A percentile compares a stretch with the other conserved stretches of the same genome.
phyloP scores from a whole-genome alignment of 2,329 filamentous ascomycete genomes.

The Ophiostoma sp. region DNA sequence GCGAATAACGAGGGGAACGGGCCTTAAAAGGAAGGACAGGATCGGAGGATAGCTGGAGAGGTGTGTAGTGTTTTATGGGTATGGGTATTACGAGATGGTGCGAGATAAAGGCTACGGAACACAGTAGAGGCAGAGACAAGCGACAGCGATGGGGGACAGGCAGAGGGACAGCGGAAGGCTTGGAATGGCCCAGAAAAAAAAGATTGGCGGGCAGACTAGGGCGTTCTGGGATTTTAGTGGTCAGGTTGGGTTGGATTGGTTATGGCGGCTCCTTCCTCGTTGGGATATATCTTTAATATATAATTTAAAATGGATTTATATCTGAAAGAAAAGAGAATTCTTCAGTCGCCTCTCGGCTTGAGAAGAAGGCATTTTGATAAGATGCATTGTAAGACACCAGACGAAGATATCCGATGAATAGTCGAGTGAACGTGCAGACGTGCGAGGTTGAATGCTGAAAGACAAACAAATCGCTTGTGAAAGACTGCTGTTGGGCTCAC shows the following conservation, averaged over 20 bases:
- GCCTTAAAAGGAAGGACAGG: slow-evolving; percentile 1
- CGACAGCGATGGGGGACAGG: neutral
- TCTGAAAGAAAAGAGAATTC: neutral
- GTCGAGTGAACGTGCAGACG: too few relatives aligned
- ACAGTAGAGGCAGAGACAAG: neutral
- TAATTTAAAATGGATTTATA: neutral
- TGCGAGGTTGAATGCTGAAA: neutral
- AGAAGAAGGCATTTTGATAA: too few relatives aligned
- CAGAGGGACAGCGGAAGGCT: neutral
- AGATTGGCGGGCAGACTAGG: slow-evolving; percentile 3
- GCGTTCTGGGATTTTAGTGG: neutral
- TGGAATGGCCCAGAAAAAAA: slow-evolving; percentile 9
- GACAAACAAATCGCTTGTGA: neutral
- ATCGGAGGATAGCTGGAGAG: neutral
- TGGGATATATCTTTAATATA: neutral
- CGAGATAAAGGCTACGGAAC: neutral
- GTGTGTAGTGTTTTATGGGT: neutral
- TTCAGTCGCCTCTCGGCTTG: neutral
- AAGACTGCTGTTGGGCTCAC: neutral
- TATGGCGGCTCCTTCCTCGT: neutral
- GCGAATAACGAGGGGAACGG: slow-evolving; percentile 2
- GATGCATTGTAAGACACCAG: too few relatives aligned
- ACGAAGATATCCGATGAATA: too few relatives aligned
- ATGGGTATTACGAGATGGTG: slow-evolving; percentile 6
- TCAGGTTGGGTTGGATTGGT: neutral